A percentile compares a stretch with the other conserved stretches of the same genome.
Conservation (phyloP, 2,329 filamentous ascomycete species). For the Cercospora janseana region DNA sequence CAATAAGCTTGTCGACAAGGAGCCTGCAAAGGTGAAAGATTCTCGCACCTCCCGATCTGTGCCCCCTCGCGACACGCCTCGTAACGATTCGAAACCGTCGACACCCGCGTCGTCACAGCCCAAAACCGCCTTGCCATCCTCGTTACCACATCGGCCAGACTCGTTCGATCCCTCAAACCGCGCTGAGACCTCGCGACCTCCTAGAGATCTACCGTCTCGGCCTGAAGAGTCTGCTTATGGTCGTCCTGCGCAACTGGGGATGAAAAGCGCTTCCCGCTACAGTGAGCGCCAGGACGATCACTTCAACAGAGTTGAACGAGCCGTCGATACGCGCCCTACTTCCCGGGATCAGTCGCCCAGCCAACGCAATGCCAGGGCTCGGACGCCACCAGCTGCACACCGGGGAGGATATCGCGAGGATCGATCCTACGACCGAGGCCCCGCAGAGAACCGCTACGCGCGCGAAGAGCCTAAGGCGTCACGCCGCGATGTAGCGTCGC, state of each 20-base stretch:
- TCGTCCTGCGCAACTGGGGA: slow-evolving; percentile 14
- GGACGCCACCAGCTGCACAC: slow-evolving; percentile 37
- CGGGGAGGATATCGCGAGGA: slow-evolving; percentile 23
- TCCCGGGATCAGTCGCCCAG: slow-evolving; percentile 45
- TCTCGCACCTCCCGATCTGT: not conserved
- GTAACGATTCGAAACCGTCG: slow-evolving; percentile 25
- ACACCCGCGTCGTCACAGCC: slow-evolving; percentile 26
- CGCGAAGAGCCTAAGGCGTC: slow-evolving; percentile 24
- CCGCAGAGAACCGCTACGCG: slow-evolving; percentile 13
- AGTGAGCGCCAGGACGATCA: slow-evolving; percentile 37
- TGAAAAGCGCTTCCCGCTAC: slow-evolving; percentile 29
- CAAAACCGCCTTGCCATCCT: slow-evolving; percentile 18
- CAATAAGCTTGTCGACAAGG: slow-evolving; percentile 1
- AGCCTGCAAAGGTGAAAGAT: slow-evolving; percentile 3
- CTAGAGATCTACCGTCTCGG: slow-evolving; percentile 49
- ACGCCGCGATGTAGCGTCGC: slow-evolving; percentile 20
- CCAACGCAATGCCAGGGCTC: slow-evolving; percentile 35
- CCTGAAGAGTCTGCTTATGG: slow-evolving; percentile 22
- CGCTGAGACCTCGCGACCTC: slow-evolving; percentile 30
- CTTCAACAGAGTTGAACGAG: slow-evolving; percentile 48
- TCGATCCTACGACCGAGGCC: slow-evolving; percentile 20
- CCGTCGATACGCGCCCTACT: slow-evolving; percentile 37
- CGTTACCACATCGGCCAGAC: slow-evolving; percentile 37
- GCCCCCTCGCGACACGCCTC: slow-evolving; percentile 15
- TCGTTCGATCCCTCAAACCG: slow-evolving; percentile 35